Evolutionary conservation across 176 grass and related monocot genomes (phyloP), one percentile per base, ranked within the genome.

Genomic region (Aechmea fasciata): DNA sequence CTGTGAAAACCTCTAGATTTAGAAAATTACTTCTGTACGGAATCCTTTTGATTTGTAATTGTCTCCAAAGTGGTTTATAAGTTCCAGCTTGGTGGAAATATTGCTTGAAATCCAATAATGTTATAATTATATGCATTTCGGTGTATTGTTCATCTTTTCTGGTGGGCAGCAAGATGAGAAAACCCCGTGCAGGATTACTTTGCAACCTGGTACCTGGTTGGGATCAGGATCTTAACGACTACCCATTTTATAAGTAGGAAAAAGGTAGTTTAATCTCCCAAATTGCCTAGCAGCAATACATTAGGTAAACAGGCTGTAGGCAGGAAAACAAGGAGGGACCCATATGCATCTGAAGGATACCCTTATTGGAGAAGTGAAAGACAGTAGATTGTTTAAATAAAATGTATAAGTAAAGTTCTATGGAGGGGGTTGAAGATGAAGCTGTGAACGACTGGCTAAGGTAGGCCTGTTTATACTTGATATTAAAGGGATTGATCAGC

Each of bases 401-500:
- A 57, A 71, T 64, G 54, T 52, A 68, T 76, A 65, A 41, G 68
- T 68, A 67, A 67, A 80, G 69, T 64, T 51, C 28, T 29, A 67
- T 41, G 63, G 62, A 28, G 15, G 14, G 67, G 71, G 76, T 83
- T 72, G 75, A 84, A 91, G 85, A 85, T 80, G 85, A 77, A 83
- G 79, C 79, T 74, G 67, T 18, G 76, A 47, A 57, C 79, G 70
- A 10, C 61, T 63, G 73, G 82, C 33, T 41, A 41, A 91, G 89
- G 89, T 88, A 91, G 89, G 82, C 82, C 80, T 66, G 68, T 74
- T 81, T 83, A 49, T 28, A 69, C 64, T 48, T 79, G 75, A 47
- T 75, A 49, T 81, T 52, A 11, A 63, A 83, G 49, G 72, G 73
- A 71, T 48, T 74, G 68, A 22, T 26, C 73, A 51, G 49, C 73